Evolutionary conservation across 805 yeast genomes (phyloP), one percentile per base, ranked within the genome.

Genomic region (Komagataella phaffii): DNA sequence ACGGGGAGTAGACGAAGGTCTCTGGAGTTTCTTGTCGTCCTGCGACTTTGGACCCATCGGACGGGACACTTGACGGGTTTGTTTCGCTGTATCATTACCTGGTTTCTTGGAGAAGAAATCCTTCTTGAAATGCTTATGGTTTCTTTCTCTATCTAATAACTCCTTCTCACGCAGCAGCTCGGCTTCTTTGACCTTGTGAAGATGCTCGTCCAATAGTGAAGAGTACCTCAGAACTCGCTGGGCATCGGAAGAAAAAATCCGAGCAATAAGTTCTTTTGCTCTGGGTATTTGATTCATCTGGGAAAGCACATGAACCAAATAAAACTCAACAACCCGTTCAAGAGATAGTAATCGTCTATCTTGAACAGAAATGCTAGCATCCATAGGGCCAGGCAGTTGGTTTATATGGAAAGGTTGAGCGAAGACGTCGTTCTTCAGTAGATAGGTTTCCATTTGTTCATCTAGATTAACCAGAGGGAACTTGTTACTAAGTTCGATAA

Each of bases 401-500:
- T 24, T 14, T 8, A 43, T 14, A 36, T 21, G 18, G 40, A 24
- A 7, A n/a, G 47, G 23, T 19, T 14, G 59, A 30, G 40, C n/a
- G 2, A 62, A 49, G 6, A 62, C 50, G 10, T 49, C 53, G 8
- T 44, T 53, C 17, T 49, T 51, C 1, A 21, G 48, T 12, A 65
- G 54, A 46, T 57, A 63, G 4, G 30, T 44, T 44, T 60, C 64
- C 7, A 64, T 52, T 46, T 66, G 70, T 3, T 30, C 49, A 17
- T 53, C 55, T 48, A 64, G 52, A 14, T 51, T 51, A 6, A 24
- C 46, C 17, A 58, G 19, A 1, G 61, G 52, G 45, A 59, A 54
- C 4, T 61, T 63, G 50, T 66, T 64, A 3, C 65, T 55, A 12
- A 58, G 53, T 51, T 66, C 68, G 40, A 64, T 59, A 14, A 64